phyloP scores from a whole-genome alignment of 2,329 filamentous ascomycete genomes.

The Trichoderma harzianum region DNA sequence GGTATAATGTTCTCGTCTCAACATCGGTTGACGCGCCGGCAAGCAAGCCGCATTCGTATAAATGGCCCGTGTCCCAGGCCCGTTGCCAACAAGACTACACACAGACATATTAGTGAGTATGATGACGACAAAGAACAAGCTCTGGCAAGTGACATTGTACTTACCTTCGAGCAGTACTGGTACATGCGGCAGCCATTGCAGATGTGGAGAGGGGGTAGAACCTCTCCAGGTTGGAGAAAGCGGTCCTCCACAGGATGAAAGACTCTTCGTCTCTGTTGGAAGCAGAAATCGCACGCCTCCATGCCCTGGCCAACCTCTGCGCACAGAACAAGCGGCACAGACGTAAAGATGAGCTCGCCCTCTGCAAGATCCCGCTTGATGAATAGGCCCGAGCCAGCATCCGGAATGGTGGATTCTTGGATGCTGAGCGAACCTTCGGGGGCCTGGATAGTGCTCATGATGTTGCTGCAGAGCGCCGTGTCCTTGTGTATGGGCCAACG shows the following conservation, averaged over 20 bases:
- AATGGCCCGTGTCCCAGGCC: conserved; percentile 13
- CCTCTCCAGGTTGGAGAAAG: not conserved
- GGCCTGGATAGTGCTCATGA: conserved; percentile 1
- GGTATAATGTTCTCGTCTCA: not conserved
- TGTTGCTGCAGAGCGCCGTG: not conserved
- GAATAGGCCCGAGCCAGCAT: not conserved
- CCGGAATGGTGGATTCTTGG: not conserved
- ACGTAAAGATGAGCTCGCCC: conserved; percentile 6
- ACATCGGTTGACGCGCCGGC: not conserved
- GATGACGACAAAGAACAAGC: not conserved
- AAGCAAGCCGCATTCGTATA: conserved; percentile 11
- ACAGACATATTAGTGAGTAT: not conserved
- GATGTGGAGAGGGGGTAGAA: not conserved
- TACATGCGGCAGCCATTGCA: conserved; percentile 9
- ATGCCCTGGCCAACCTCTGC: not conserved
- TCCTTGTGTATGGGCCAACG: not conserved
- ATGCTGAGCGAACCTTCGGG: not conserved
- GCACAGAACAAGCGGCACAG: conserved; percentile 4
- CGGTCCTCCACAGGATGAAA: not conserved
- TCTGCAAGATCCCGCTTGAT: not conserved
- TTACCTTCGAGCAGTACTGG: conserved; percentile 14
- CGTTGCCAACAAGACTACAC: conserved; percentile 1
- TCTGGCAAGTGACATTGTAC: not conserved
- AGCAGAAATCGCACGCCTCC: conserved; percentile 11
- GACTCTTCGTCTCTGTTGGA: not conserved